Conservation (phyloP, 2,329 filamentous ascomycete species). For the Parastagonospora avenae region DNA sequence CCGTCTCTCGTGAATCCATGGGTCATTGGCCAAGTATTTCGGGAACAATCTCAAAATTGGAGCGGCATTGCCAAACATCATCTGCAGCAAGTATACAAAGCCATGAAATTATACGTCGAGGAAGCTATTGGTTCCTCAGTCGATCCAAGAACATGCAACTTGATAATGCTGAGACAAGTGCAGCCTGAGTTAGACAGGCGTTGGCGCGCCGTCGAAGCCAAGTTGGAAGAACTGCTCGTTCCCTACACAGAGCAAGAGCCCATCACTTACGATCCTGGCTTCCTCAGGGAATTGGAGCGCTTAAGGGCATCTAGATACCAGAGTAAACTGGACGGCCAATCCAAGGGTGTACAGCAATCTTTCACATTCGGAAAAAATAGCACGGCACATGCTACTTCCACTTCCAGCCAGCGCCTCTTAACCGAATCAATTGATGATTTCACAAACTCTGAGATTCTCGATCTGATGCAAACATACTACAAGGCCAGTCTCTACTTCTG, state of each 20-base stretch:
- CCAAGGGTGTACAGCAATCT: background rate
- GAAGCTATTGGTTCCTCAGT: slow-evolving; percentile 16
- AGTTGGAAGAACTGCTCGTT: slow-evolving; percentile 28
- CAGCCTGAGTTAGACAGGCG: slow-evolving; percentile 21
- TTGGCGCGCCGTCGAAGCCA: slow-evolving; percentile 13
- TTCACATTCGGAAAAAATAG: background rate
- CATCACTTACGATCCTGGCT: slow-evolving; percentile 30
- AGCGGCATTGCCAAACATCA: slow-evolving; percentile 22
- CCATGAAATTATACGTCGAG: slow-evolving; percentile 22
- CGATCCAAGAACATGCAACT: slow-evolving; percentile 19
- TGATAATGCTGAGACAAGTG: slow-evolving; percentile 23
- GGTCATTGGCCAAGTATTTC: slow-evolving; percentile 30
- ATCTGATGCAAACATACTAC: slow-evolving; percentile 35
- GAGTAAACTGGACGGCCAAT: background rate
- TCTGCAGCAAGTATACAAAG: slow-evolving; percentile 21
- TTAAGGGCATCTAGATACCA: slow-evolving; percentile 15
- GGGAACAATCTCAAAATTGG: slow-evolving; percentile 27
- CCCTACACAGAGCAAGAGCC: slow-evolving; percentile 26
- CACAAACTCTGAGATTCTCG: slow-evolving; percentile 31
- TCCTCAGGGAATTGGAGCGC: slow-evolving; percentile 19
- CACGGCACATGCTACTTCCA: background rate
- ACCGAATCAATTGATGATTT: slow-evolving; percentile 28
- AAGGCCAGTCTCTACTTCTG: slow-evolving; percentile 12
- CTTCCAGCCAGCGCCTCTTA: slow-evolving; percentile 12
- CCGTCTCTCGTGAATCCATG: slow-evolving; percentile 27